Percentiles rank a stretch among this genome's conserved stretches.
Evolutionary conservation across 1,284 basidiomycete species (phyloP).

Genomic region (Moniliella sp.): DNA sequence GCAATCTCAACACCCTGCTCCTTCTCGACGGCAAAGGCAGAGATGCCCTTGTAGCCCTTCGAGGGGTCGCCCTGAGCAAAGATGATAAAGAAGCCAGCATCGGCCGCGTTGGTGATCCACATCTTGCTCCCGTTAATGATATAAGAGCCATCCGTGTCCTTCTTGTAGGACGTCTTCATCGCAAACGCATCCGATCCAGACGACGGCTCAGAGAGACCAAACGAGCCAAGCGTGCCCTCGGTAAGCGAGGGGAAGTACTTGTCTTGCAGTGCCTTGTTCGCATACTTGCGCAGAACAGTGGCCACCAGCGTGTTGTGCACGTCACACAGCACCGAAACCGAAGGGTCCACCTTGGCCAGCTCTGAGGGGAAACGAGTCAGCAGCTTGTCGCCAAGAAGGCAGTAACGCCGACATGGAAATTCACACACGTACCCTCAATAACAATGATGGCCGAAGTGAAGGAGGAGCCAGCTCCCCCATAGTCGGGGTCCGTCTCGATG

Average conservation of each 20-base stretch:
- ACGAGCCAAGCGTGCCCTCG: constrained; percentile 65
- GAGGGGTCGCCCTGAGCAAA: constrained; percentile 86
- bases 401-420: no score
- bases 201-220: constrained; percentile 76
- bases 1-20: constrained; percentile 91
- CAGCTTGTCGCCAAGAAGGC: no score
- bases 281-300: constrained; percentile 75
- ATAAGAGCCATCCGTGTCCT: constrained; percentile 50
- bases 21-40: constrained; percentile 83
- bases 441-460: constrained; percentile 94
- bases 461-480: constrained; percentile 67
- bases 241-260: constrained; percentile 71
- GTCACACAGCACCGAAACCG: constrained; percentile 85
- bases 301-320: constrained; percentile 73
- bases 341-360: constrained; percentile 82
- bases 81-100: constrained; percentile 66
- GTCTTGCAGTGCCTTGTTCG: constrained; percentile 58
- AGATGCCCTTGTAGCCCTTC: constrained; percentile 98
- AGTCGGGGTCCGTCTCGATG: constrained; percentile 66
- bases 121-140: constrained; percentile 86
- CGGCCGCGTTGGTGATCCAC: constrained; percentile 97
- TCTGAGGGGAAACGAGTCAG: no score
- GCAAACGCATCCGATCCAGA: constrained; percentile 95
- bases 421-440: constrained; percentile 64
- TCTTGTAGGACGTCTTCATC: constrained; percentile 72